Evolutionary conservation across 108 stramenopile species (phyloP).

Genomic region (Fragilaria radians): DNA sequence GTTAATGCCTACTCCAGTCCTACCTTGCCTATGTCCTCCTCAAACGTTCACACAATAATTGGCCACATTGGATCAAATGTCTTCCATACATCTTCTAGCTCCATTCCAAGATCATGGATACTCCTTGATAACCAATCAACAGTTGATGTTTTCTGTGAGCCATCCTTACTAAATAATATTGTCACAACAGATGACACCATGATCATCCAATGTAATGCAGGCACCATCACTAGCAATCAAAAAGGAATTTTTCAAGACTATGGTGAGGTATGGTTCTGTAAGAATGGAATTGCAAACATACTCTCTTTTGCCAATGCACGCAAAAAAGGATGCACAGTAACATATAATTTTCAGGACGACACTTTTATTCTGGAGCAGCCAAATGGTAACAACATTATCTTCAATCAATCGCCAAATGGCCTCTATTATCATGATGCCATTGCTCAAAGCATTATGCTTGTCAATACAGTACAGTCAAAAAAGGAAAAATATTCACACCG

Average conservation of each 20-base stretch:
- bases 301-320: constrained; percentile 21
- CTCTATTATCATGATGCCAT: neutral
- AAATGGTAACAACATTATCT: neutral
- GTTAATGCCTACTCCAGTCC: too few relatives aligned
- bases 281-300: constrained; percentile 32
- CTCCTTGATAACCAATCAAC: too few relatives aligned
- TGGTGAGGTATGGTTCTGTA: constrained; percentile 31
- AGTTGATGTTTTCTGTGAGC: constrained; percentile 26
- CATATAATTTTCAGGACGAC: constrained; percentile 14
- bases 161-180: constrained; percentile 12
- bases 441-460: neutral
- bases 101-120: too few relatives aligned
- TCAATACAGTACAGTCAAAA: too few relatives aligned
- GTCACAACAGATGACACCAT: neutral
- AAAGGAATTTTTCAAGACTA: constrained; percentile 16
- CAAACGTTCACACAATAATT: too few relatives aligned
- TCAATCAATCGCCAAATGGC: neutral
- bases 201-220: constrained; percentile 17
- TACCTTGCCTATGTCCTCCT: too few relatives aligned
- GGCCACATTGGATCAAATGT: too few relatives aligned
- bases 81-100: too few relatives aligned
- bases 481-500: constrained; percentile 1
- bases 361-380: constrained; percentile 4
- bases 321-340: constrained; percentile 8
- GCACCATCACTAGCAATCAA: constrained; percentile 1